Conservation (phyloP, 2,329 filamentous ascomycete genomes). For the Xylogone sp. region DNA sequence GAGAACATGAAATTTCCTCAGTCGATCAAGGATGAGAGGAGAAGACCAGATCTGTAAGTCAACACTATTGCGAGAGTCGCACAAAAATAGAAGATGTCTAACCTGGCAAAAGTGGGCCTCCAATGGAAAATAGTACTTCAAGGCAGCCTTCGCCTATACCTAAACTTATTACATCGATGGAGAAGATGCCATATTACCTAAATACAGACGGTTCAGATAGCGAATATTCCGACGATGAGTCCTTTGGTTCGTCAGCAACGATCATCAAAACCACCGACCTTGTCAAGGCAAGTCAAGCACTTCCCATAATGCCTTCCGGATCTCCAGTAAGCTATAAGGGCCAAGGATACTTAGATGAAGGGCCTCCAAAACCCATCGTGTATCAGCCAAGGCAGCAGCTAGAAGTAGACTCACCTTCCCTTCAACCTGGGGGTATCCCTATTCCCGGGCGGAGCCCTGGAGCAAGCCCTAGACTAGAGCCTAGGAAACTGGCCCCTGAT, state of each 20-base stretch:
- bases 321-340: constrained; percentile 18
- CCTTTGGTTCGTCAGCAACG: constrained; percentile 3
- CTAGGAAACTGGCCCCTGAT: constrained; percentile 46
- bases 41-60: constrained; percentile 15
- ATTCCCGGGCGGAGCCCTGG: constrained; percentile 15
- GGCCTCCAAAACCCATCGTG: constrained; percentile 13
- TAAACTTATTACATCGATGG: constrained; percentile 11
- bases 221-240: constrained; percentile 1
- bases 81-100: not conserved
- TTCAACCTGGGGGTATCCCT: constrained; percentile 13
- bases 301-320: constrained; percentile 11
- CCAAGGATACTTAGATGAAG: constrained; percentile 13
- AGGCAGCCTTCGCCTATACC: constrained; percentile 9
- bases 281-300: constrained; percentile 11
- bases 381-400: constrained; percentile 12
- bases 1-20: constrained; percentile 28
- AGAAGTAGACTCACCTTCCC: constrained; percentile 9
- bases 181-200: constrained; percentile 11
- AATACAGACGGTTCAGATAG: constrained; percentile 15
- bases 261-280: constrained; percentile 22
- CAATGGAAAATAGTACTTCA: constrained; percentile 1
- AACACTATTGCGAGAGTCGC: not conserved
- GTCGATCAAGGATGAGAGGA: constrained; percentile 23
- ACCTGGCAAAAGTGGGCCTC: not conserved
- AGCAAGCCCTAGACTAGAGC: constrained; percentile 7